Percentiles rank a stretch among this genome's conserved stretches.
Conservation (phyloP, 2,329 filamentous ascomycete genomes). For the Venturiaceae sp. region DNA sequence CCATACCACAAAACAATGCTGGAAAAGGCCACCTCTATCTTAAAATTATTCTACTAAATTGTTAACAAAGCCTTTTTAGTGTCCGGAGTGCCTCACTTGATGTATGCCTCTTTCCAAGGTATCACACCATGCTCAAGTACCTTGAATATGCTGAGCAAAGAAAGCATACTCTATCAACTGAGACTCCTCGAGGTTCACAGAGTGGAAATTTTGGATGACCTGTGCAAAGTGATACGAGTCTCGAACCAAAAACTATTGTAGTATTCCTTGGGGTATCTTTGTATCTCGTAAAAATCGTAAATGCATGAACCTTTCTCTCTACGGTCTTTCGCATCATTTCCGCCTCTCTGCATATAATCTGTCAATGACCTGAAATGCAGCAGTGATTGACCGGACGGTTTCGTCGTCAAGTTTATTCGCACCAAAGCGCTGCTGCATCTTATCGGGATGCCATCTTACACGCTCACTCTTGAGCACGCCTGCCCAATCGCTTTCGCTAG, state of each 20-base stretch:
- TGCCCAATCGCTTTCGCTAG: conserved; percentile 25
- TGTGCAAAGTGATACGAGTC: too few relatives aligned
- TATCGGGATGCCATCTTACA: conserved; percentile 94
- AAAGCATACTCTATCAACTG: too few relatives aligned
- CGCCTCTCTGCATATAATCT: conserved; percentile 48
- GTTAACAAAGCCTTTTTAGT: too few relatives aligned
- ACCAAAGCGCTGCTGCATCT: conserved; percentile 84
- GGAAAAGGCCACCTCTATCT: too few relatives aligned
- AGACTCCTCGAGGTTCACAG: too few relatives aligned
- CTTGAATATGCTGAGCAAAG: too few relatives aligned
- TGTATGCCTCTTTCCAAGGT: too few relatives aligned
- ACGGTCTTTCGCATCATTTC: background rate
- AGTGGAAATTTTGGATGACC: too few relatives aligned
- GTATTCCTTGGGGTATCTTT: background rate
- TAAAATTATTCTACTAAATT: too few relatives aligned
- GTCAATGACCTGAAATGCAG: conserved; percentile 87
- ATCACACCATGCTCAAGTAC: too few relatives aligned
- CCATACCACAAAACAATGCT: too few relatives aligned
- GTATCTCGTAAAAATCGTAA: background rate
- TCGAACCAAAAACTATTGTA: background rate
- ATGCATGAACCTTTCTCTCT: background rate
- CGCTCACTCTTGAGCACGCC: conserved; percentile 69
- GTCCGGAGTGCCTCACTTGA: too few relatives aligned
- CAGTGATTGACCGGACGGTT: conserved; percentile 71
- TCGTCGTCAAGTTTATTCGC: conserved; percentile 57